Conservation (phyloP, 345 rosid genomes). For the Raphanus raphanistrum region DNA sequence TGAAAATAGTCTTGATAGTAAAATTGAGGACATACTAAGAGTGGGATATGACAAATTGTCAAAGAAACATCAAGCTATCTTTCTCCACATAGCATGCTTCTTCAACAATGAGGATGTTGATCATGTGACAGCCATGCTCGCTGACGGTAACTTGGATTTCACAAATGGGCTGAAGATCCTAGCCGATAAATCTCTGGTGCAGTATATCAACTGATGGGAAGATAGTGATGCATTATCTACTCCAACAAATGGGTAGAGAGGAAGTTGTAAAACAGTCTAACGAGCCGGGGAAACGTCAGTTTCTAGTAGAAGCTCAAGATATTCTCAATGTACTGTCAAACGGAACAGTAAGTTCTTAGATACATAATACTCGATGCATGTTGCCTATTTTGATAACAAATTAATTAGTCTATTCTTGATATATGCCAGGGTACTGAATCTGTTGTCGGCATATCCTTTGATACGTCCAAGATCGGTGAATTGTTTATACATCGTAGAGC, state of each 20-base stretch:
- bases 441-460: not conserved
- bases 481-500: not conserved
- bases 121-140: not conserved
- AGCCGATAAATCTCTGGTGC: constrained; percentile 25
- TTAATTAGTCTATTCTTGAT: not conserved
- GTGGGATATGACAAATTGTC: constrained; percentile 36
- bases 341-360: not conserved
- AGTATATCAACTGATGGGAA: not conserved
- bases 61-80: constrained; percentile 1
- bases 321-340: not conserved
- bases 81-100: constrained; percentile 44
- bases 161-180: constrained; percentile 5
- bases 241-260: constrained; percentile 31
- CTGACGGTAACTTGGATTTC: not conserved
- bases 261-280: constrained; percentile 4
- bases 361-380: not conserved
- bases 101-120: not conserved
- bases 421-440: not conserved
- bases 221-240: constrained; percentile 34
- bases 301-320: constrained; percentile 18
- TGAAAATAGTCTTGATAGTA: not conserved
- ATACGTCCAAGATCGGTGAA: not conserved
- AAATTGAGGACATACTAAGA: constrained; percentile 12
- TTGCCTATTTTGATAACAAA: not conserved
- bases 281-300: constrained; percentile 27